Percentiles rank a stretch among this genome's conserved stretches.
Evolutionary conservation across 2,329 filamentous ascomycete genomes (phyloP).

Genomic region (Xylaria sp.): DNA sequence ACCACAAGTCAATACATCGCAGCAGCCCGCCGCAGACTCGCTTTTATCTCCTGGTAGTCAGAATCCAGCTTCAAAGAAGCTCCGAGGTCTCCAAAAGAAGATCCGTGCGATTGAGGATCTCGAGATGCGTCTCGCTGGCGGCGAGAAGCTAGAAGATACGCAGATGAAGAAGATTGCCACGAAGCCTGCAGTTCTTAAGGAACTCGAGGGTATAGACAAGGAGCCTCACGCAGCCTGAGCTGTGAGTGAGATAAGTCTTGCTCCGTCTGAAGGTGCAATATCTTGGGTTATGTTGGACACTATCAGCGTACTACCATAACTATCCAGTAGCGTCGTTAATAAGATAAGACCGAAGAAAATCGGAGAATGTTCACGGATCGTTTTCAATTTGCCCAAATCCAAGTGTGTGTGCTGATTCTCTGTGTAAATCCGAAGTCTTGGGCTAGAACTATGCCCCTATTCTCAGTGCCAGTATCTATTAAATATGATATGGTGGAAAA

Average conservation of each 20-base stretch:
- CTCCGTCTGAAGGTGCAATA: background rate
- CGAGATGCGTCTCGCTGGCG: constrained; percentile 93
- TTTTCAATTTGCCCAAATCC: background rate
- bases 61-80: constrained; percentile 90
- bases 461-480: too few species aligned
- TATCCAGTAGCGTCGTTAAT: constrained; percentile 3
- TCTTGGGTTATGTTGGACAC: constrained; percentile 29
- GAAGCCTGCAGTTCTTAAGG: constrained; percentile 83
- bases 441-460: too few species aligned
- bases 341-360: background rate
- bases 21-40: constrained; percentile 60
- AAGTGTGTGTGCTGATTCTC: background rate
- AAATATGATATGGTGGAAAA: too few species aligned
- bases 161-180: constrained; percentile 98
- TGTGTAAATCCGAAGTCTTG: background rate
- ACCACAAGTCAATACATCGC: constrained; percentile 48
- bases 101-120: constrained; percentile 96
- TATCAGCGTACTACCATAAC: constrained; percentile 2
- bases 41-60: constrained; percentile 56
- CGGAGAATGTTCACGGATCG: background rate
- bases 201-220: constrained; percentile 72
- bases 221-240: constrained; percentile 41
- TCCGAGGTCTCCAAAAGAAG: constrained; percentile 94
- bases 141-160: constrained; percentile 97
- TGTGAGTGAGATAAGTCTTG: background rate